These are phyloP conservation scores for Malassezia japonica DNA, from an alignment of 1,284 basidiomycete genomes.

Conservation along the genomic window DNA sequence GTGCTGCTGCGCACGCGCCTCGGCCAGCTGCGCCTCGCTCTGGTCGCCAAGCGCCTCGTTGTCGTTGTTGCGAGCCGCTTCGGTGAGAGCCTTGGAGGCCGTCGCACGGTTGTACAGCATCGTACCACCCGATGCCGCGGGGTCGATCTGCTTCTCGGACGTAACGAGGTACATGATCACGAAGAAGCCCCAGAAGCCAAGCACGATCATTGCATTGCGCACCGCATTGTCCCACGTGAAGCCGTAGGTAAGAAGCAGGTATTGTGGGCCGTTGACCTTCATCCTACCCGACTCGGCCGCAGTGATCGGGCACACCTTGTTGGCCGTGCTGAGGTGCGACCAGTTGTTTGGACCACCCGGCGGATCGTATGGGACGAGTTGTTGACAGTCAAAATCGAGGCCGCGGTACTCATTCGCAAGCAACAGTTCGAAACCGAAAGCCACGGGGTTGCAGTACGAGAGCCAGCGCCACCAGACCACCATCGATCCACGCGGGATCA, in stretches of 20 bases:
- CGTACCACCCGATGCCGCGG: slow-evolving; percentile 28
- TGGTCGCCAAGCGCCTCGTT: not conserved
- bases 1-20: not conserved
- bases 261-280: slow-evolving; percentile 21
- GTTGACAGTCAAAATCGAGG: slow-evolving; percentile 22
- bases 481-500: slow-evolving; percentile 54
- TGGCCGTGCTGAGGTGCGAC: slow-evolving; percentile 1
- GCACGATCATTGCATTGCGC: slow-evolving; percentile 34
- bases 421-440: slow-evolving; percentile 35
- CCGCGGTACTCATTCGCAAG: slow-evolving; percentile 38
- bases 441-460: slow-evolving; percentile 35
- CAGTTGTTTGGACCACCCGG: slow-evolving; percentile 10
- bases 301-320: slow-evolving; percentile 33
- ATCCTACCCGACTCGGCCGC: slow-evolving; percentile 25
- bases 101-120: slow-evolving; percentile 31
- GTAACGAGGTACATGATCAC: slow-evolving; percentile 24
- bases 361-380: slow-evolving; percentile 21
- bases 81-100: not conserved
- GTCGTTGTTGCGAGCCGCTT: not conserved
- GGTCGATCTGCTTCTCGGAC: slow-evolving; percentile 32
- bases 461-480: slow-evolving; percentile 39
- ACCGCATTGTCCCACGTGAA: slow-evolving; percentile 22
- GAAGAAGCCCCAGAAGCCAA: slow-evolving; percentile 32
- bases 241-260: slow-evolving; percentile 21
- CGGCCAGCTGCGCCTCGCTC: not conserved